Evolutionary conservation across 2,329 filamentous ascomycete genomes (phyloP), one percentile per base, ranked within the genome.

Genomic region (Coniosporium tulheliwenetii): DNA sequence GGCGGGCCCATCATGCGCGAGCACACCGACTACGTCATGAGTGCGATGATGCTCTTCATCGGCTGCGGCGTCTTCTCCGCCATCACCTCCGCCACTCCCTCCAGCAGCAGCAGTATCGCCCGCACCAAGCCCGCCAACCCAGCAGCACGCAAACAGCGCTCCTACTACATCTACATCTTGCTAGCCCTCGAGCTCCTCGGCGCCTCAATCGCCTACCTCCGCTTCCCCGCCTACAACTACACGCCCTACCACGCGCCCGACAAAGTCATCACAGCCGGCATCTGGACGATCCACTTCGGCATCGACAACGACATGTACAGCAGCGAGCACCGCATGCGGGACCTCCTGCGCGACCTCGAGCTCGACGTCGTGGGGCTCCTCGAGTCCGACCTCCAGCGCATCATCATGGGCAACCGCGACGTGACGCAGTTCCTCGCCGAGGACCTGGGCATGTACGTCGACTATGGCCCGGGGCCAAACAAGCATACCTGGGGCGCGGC

Each of bases 291-390:
- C 42, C 91, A 98, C 64, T 98, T 98, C 60, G 87, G 84, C 10
- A 76, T 98, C 14, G 91, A 98, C 64, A 96, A 98, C 52, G 83
- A 95, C 59, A 95, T 96, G 87, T 96, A 86, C 85, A 89, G 85
- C 8, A 94, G 89, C 0, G 91, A 98, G 61, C 77, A 83, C 51
- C 86, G 91, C 47, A 93, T 94, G 77, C 81, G 85, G 43, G 81
- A 95, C 65, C 69, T 93, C 10, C 80, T 94, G 61, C 79, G 85
- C 54, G 91, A 96, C 53, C 67, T 94, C n/a, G 91, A 98, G 61
- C 67, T 98, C n/a, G 91, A 98, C 55, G 85, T 98, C 5, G 74
- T 98, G 37, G 91, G 91, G n/a, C 73, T 98, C 14, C 72, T 98
- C 1, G 91, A 98, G 61, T 83, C 81, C 1, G 91, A 98, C 57